Evolutionary conservation across 106 monocot species (phyloP).

Genomic region (Dendrobium nobile): DNA sequence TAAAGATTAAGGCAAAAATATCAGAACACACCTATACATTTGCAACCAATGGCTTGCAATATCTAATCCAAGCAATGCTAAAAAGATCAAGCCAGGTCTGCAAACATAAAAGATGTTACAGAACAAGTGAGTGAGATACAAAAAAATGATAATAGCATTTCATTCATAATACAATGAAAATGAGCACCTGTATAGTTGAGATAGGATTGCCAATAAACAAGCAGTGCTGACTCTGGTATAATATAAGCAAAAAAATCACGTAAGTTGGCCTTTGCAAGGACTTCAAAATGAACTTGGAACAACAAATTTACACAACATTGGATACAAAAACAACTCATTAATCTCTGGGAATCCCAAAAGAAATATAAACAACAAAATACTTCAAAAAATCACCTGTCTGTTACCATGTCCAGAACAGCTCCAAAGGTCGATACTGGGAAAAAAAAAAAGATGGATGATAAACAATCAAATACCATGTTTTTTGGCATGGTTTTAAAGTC

Average conservation of each 20-base stretch:
- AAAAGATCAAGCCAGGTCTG: conserved; percentile 85
- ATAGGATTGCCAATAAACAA: conserved; percentile 76
- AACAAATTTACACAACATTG: background rate
- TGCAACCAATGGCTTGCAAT: conserved; percentile 97
- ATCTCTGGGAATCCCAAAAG: conserved; percentile 2
- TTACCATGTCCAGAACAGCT: conserved; percentile 94
- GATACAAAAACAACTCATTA: background rate
- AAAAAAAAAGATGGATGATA: conserved; percentile 3
- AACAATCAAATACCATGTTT: background rate
- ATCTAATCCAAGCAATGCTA: conserved; percentile 81
- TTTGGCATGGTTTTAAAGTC: background rate
- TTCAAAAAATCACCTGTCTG: conserved; percentile 62
- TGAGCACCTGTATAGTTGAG: conserved; percentile 81
- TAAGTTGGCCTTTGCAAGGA: background rate
- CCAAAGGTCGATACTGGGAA: conserved; percentile 84
- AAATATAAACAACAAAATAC: background rate
- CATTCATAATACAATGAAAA: background rate
- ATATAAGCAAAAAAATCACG: background rate
- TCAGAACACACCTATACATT: conserved; percentile 77
- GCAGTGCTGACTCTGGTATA: conserved; percentile 80
- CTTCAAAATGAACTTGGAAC: conserved; percentile 4
- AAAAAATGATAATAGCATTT: background rate
- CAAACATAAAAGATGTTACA: conserved; percentile 6
- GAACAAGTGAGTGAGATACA: background rate
- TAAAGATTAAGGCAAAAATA: background rate